Evolutionary conservation across 805 yeast genomes (phyloP).

Genomic region (Candida odintsovae): DNA sequence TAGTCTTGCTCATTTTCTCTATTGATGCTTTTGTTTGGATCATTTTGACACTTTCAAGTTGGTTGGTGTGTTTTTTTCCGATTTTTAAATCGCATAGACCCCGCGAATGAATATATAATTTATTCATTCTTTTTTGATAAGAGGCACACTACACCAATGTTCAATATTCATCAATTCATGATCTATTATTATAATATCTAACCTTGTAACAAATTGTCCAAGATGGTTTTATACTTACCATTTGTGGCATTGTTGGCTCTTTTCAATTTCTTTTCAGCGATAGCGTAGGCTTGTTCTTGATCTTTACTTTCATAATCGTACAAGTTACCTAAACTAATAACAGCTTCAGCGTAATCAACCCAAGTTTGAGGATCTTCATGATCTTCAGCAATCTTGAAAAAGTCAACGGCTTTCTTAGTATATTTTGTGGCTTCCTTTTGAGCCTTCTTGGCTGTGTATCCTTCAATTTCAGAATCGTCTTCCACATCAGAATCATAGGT

Average conservation of each 20-base stretch:
- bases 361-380: slow-evolving; percentile 74
- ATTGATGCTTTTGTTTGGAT: not conserved
- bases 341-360: slow-evolving; percentile 83
- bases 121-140: not conserved
- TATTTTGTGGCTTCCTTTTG: slow-evolving; percentile 42
- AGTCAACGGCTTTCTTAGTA: slow-evolving; percentile 48
- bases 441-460: slow-evolving; percentile 32
- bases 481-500: slow-evolving; percentile 51
- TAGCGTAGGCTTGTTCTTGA: slow-evolving; percentile 59
- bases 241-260: slow-evolving; percentile 78
- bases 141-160: slow-evolving; percentile 1
- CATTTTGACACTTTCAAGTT: not conserved
- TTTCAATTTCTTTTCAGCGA: slow-evolving; percentile 63
- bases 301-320: slow-evolving; percentile 57
- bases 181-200: not conserved
- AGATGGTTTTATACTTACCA: slow-evolving; percentile 62
- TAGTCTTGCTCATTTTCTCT: slow-evolving; percentile 31
- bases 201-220: slow-evolving; percentile 42
- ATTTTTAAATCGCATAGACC: not conserved
- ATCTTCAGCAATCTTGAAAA: slow-evolving; percentile 53
- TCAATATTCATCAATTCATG: not conserved
- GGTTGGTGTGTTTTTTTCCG: not conserved
- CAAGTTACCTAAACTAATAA: slow-evolving; percentile 73
- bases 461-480: slow-evolving; percentile 22
- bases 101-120: too few relatives aligned